Evolutionary conservation across 106 monocot genomes (phyloP).

Genomic region (Dendrobium catenatum): DNA sequence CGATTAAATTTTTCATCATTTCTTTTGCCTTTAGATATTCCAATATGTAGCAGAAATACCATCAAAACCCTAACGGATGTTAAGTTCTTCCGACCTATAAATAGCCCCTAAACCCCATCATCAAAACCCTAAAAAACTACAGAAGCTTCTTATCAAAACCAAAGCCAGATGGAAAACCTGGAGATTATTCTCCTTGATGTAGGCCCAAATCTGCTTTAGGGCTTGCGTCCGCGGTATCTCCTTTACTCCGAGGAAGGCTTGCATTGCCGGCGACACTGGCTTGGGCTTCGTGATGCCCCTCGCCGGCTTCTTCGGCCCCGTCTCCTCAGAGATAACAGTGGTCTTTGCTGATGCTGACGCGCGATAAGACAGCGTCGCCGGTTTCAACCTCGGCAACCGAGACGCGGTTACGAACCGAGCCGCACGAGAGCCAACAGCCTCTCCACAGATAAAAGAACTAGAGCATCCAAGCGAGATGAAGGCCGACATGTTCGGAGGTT

Average conservation of each 20-base stretch:
- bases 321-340: slow-evolving; percentile 6
- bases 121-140: not conserved
- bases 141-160: not conserved
- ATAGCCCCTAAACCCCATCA: not conserved
- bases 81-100: not conserved
- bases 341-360: slow-evolving; percentile 9
- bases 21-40: not conserved
- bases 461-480: not conserved
- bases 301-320: slow-evolving; percentile 25
- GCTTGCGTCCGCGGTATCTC: slow-evolving; percentile 55
- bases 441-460: not conserved
- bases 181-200: slow-evolving; percentile 66
- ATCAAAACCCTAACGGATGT: not conserved
- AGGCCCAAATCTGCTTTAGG: slow-evolving; percentile 56
- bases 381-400: not conserved
- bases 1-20: no score
- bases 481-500: slow-evolving; percentile 5
- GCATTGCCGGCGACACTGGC: slow-evolving; percentile 38
- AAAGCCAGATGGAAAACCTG: slow-evolving; percentile 26
- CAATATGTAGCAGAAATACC: not conserved
- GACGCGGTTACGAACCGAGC: no score
- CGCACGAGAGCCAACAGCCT: not conserved
- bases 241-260: slow-evolving; percentile 33
- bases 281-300: slow-evolving; percentile 51
- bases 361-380: slow-evolving; percentile 7